Base-by-base conservation (phyloP, 1,284 basidiomycete genomes). In the Fistulina hepatica region DNA sequence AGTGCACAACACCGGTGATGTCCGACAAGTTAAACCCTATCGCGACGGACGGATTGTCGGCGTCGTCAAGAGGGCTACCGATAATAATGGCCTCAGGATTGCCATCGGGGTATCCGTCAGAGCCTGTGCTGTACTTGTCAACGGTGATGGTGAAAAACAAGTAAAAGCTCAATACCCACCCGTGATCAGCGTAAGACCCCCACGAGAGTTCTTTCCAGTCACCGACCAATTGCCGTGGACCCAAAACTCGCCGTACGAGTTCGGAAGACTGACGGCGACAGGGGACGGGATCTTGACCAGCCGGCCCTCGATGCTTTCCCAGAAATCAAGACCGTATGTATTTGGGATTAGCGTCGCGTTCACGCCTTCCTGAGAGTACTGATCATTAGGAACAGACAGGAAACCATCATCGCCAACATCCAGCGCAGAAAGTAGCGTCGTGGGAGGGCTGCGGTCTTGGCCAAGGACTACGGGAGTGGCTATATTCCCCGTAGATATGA, bases 271-370 rank as follows among this genome's bases (percentile, higher is more conserved):
- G 6, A 69, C 50, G 2, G 70, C 65, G 6, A 61, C 54, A 2
- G 76, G 75, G 10, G 55, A 59, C 4, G 61, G 65, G 26, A 79
- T 57, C 2, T 63, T 68, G n/a, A 80, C 74, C 2, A 79, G 58
- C 46, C 70, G 67, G 1, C 73, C 74, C 45, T 75, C 71, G 11
- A 78, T 56, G 48, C 71, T 76, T 49, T 73, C 65, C 74, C 75
- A 80, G 49, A 79, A 79, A 48, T 78, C 75, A 31, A 78, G 49
- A 4, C 75, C 75, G 44, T 62, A 77, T 22, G 57, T 52, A 9
- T 64, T 59, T 0, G 75, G 73, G 37, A 65, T 59, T 25, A 78
- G 51, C 5, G 64, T 63, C 3, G 64, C 56, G 46, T 76, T 71
- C 12, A 63, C 56, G 1, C 46, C 47, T 40, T 70, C 65, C 23